A percentile compares a stretch with the other conserved stretches of the same genome.
Conservation (phyloP, 2,329 filamentous ascomycete species). For the Fusarium sacchari region DNA sequence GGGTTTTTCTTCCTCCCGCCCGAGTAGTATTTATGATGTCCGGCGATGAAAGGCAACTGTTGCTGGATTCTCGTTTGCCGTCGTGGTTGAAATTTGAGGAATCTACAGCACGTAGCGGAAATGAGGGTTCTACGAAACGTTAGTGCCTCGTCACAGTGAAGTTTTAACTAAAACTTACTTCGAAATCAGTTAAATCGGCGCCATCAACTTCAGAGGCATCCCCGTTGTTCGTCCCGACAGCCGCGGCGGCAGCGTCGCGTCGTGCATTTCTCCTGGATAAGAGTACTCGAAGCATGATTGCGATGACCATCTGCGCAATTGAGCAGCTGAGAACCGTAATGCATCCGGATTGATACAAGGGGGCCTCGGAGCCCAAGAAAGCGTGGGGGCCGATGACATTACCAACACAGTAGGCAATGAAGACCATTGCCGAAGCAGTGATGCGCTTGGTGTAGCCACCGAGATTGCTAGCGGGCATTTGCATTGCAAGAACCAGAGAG, state of each 20-base stretch:
- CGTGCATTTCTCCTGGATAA: constrained; percentile 21
- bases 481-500: constrained; percentile 63
- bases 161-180: background rate
- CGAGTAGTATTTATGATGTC: no score
- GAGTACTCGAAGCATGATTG: constrained; percentile 18
- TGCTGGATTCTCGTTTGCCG: background rate
- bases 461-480: constrained; percentile 60
- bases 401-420: constrained; percentile 53
- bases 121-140: constrained; percentile 21
- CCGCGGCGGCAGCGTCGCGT: constrained; percentile 12
- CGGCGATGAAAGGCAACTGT: no score
- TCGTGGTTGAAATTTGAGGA: fast-evolving
- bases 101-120: constrained; percentile 26
- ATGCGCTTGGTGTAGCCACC: constrained; percentile 60
- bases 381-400: constrained; percentile 46
- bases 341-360: constrained; percentile 62
- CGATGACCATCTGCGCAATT: constrained; percentile 28
- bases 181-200: constrained; percentile 36
- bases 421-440: constrained; percentile 57
- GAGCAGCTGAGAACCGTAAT: constrained; percentile 46
- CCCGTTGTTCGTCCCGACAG: background rate
- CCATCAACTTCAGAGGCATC: constrained; percentile 7
- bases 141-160: background rate
- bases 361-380: constrained; percentile 56
- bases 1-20: no score